These are phyloP conservation scores for Corylus heterophylla DNA, from an alignment of 306 rosid genomes.

Conservation along the genomic window DNA sequence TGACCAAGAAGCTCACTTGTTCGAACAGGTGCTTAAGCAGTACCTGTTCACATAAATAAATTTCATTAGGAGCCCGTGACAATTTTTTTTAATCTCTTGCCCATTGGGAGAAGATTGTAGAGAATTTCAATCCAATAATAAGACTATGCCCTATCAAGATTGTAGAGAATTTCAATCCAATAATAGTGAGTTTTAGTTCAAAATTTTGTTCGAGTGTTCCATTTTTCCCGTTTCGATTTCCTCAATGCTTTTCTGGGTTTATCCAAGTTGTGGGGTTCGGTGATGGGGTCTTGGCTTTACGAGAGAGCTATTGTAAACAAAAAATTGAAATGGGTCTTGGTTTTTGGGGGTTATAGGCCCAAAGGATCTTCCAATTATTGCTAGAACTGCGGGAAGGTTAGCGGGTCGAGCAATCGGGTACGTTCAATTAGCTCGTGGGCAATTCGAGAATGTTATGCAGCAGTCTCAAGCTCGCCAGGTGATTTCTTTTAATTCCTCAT, in stretches of 20 bases:
- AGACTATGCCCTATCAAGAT: too few species aligned
- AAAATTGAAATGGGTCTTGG: neutral
- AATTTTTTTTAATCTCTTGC: too few species aligned
- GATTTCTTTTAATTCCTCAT: neutral
- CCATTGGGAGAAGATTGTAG: too few species aligned
- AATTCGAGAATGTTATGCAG: slow-evolving; percentile 72
- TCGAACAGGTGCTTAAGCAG: too few species aligned
- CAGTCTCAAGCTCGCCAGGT: slow-evolving; percentile 92
- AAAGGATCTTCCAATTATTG: slow-evolving; percentile 53
- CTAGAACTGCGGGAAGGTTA: slow-evolving; percentile 48
- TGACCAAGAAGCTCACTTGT: too few species aligned
- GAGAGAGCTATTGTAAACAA: too few species aligned
- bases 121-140: too few species aligned
- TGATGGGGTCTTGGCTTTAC: neutral
- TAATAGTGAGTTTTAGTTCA: neutral
- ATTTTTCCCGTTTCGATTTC: neutral
- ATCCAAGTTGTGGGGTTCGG: neutral
- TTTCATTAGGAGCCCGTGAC: too few species aligned
- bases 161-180: too few species aligned
- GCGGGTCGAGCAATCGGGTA: slow-evolving; percentile 71
- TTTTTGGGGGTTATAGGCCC: slow-evolving; percentile 32
- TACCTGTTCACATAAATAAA: too few species aligned
- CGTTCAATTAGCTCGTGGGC: slow-evolving; percentile 91
- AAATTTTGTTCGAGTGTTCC: neutral
- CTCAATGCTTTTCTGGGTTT: neutral